Percentiles rank a stretch among this genome's conserved stretches.
These are phyloP conservation scores for Ceratobasidium sp. DNA, from an alignment of 1,284 basidiomycete species.

Conservation along the genomic window DNA sequence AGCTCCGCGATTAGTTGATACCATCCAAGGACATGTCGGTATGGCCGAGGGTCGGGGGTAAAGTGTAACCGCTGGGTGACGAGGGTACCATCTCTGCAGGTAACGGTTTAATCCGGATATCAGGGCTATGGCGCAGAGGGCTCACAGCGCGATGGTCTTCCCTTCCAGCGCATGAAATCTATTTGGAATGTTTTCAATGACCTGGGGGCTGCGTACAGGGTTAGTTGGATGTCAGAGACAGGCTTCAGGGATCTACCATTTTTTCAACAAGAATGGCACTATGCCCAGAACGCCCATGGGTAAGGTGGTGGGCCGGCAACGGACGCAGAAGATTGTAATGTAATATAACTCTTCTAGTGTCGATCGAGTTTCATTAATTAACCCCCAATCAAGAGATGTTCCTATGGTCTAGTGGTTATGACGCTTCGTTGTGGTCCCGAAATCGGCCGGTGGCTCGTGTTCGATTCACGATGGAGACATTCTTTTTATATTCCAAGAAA, in stretches of 20 bases:
- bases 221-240: neutral
- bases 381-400: neutral
- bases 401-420: constrained; percentile 46
- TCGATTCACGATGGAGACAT: constrained; percentile 44
- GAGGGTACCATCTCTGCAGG: constrained; percentile 77
- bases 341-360: neutral
- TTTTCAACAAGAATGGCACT: constrained; percentile 56
- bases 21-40: constrained; percentile 80
- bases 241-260: constrained; percentile 48
- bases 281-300: constrained; percentile 58
- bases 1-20: constrained; percentile 73
- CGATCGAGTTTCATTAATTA: neutral
- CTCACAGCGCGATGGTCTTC: constrained; percentile 77
- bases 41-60: constrained; percentile 66
- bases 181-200: constrained; percentile 69
- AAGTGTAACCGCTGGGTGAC: constrained; percentile 82
- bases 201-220: constrained; percentile 64
- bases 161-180: constrained; percentile 68
- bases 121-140: neutral
- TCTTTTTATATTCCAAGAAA: neutral
- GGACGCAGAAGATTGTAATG: neutral
- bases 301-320: neutral
- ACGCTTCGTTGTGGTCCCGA: constrained; percentile 40
- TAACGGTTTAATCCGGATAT: constrained; percentile 24
- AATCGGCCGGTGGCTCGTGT: constrained; percentile 35